These are phyloP conservation scores for Flaveria robusta DNA, from an alignment of 129 eudicot genomes.

Conservation along the genomic window DNA sequence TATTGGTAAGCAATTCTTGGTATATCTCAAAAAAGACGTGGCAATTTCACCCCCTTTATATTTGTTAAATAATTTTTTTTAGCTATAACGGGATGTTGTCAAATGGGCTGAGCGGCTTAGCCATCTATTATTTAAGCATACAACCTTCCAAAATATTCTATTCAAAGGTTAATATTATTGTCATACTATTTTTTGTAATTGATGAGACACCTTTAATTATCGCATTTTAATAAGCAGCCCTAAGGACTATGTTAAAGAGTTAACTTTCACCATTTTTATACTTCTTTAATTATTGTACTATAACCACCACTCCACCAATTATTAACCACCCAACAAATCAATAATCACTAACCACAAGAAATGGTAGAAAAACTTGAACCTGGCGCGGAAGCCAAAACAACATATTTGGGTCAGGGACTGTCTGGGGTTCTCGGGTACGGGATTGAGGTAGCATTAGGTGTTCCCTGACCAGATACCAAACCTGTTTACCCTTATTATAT, in stretches of 20 bases:
- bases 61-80: not conserved
- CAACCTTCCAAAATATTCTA: not conserved
- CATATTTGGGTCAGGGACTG: not conserved
- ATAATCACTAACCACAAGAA: not conserved
- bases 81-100: not conserved
- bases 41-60: not conserved
- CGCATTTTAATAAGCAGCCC: not conserved
- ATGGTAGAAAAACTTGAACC: not conserved
- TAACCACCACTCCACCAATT: not conserved
- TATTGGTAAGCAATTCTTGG: slow-evolving; percentile 64
- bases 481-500: not conserved
- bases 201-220: not conserved
- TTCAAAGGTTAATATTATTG: not conserved
- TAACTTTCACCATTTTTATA: not conserved
- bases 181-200: not conserved
- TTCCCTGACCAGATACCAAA: not conserved
- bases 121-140: not conserved
- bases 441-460: not conserved
- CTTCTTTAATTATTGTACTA: not conserved
- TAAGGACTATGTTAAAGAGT: not conserved
- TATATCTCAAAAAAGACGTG: not conserved
- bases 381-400: not conserved
- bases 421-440: not conserved
- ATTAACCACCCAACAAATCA: not conserved
- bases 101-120: not conserved